phyloP scores from a whole-genome alignment of 352 stramenopile genomes.

The Phytophthora tubulina region DNA sequence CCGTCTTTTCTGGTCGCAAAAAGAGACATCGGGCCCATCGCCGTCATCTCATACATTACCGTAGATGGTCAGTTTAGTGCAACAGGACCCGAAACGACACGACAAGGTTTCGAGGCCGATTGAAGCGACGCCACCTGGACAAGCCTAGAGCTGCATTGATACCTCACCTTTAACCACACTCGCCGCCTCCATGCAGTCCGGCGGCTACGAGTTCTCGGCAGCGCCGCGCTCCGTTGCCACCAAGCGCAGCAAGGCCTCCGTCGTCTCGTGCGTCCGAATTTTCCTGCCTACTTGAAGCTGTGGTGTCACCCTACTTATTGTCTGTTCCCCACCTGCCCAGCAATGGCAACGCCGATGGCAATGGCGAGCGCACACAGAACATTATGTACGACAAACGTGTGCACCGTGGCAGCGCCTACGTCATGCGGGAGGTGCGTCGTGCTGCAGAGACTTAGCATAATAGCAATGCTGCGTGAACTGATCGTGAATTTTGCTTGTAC shows the following conservation, averaged over 20 bases:
- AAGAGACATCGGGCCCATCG: conserved; percentile 8
- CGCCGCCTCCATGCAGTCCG: conserved; percentile 47
- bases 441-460: neutral
- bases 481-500: neutral
- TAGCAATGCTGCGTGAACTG: neutral
- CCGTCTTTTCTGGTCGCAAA: conserved; percentile 20
- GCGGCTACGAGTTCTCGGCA: conserved; percentile 79
- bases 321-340: neutral
- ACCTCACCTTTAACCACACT: neutral
- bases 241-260: conserved; percentile 69
- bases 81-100: conserved; percentile 20
- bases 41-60: conserved; percentile 8
- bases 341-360: conserved; percentile 32
- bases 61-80: conserved; percentile 3
- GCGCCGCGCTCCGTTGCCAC: conserved; percentile 76
- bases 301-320: neutral
- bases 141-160: conserved; percentile 2
- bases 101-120: conserved; percentile 24
- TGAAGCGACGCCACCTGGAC: conserved; percentile 17
- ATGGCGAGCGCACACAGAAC: conserved; percentile 77
- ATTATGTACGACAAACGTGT: conserved; percentile 96
- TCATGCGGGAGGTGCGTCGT: conserved; percentile 58
- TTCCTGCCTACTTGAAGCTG: neutral
- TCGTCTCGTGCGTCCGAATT: conserved; percentile 38
- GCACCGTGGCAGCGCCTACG: conserved; percentile 94